Base-by-base conservation (phyloP, 768 basidiomycete genomes). In the Suillus tomentosus region DNA sequence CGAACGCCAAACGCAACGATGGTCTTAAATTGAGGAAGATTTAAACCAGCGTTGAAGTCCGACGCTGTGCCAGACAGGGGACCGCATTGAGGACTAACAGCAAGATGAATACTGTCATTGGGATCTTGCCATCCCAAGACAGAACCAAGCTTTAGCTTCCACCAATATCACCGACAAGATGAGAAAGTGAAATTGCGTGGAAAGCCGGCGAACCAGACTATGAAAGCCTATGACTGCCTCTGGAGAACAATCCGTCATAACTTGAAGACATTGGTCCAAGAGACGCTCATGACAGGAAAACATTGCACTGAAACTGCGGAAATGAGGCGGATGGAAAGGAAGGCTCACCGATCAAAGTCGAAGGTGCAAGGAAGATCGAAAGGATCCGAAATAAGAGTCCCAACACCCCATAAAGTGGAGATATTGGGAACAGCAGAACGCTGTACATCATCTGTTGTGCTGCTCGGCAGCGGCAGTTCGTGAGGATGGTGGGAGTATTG, bases 1-100 rank as follows among this genome's bases (percentile, higher is more conserved):
- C 77, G 53, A 67, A 83, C 84, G 24, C 84, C 82, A 63, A 86
- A 85, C 1, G 83, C 77, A 1, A 86, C 84, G 45, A 86, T 79
- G 6, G 81, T 86, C 64, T 79, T 80, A 64, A 79, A 74, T 1
- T 55, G 64, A 0, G 64, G 34, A 17, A 81, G 72, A 53, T 71
- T 39, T 14, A 87, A 67, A 0, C 85, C 85, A 0, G 81, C 82
- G 51, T 84, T 86, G 17, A 84, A 76, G 64, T 85, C 81, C 2
- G 82, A 74, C 5, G 77, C 73, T 4, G 67, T 76, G 2, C 81
- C 82, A 59, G 65, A 67, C 1, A 84, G 69, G 3, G 72, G 65
- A 4, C 82, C 84, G 34, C 85, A 86, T 1, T 66, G 66, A 8
- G 84, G 84, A 22, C 71, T 70, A 3, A 86, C 77, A 19, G 82